Base-by-base conservation (phyloP, 352 stramenopile genomes). In the Phytophthora melonis region DNA sequence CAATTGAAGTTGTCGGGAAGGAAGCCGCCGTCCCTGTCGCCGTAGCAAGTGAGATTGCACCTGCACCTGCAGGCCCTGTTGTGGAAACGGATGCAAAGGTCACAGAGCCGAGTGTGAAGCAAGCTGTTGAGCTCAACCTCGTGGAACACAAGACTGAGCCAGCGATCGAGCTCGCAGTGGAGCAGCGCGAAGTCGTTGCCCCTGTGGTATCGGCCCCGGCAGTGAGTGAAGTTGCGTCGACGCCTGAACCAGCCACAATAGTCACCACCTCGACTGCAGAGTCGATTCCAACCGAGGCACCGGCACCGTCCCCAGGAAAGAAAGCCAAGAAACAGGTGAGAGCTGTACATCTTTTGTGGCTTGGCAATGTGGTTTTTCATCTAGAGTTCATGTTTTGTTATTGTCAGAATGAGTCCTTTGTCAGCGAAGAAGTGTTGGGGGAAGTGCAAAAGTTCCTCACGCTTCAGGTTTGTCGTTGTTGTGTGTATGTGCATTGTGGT, bases 401-500 rank as follows among this genome's bases (percentile, higher is more conserved):
- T 32, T 54, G n/a, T 21, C 66, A 78, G 71, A 75, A 62, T 13
- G 75, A 83, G 1, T 82, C 80, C 6, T 77, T 79, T 50, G 45
- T 63, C 18, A 69, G 27, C 11, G 78, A 79, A 0, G 70, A 83
- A 47, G 57, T 66, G 3, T 63, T 88, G 3, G 6, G 2, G 6
- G 32, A 75, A 47, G 62, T 88, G 4, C 65, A 88, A 41, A 56
- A 57, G 7, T 88, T 84, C 54, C 66, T 88, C 23, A 72, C 63
- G 0, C 45, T 68, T 30, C 78, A 88, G 71, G 81, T 88, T 66
- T 5, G 60, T 45, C 23, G 23, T 66, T 5, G 60, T 45, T 2
- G 23, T 32, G 27, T 32, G 27, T 8, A 32, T 32, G 27, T 32
- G 27, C 2, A 32, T 32, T 32, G 27, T 32, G 27, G 27, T 32